A percentile compares a stretch with the other conserved stretches of the same genome.
phyloP scores from a whole-genome alignment of 768 basidiomycete species.

The Kwoniella pini region DNA sequence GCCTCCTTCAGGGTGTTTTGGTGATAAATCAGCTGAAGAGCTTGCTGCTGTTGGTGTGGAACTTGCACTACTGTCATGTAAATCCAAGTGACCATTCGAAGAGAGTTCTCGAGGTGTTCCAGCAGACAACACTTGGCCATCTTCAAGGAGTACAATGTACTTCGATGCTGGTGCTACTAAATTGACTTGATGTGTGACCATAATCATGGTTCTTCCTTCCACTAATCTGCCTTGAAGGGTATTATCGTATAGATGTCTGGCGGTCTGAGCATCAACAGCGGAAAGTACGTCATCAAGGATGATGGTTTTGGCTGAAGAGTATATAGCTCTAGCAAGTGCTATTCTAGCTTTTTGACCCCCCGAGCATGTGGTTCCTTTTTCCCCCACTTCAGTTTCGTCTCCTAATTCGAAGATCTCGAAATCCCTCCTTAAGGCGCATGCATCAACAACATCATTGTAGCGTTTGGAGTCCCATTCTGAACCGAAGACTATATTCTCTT shows the following conservation, averaged over 20 bases:
- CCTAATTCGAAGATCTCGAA: constrained; percentile 59
- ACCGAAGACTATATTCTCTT: constrained; percentile 51
- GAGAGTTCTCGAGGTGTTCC: constrained; percentile 41
- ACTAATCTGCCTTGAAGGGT: constrained; percentile 36
- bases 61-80: constrained; percentile 17
- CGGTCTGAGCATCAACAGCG: constrained; percentile 53
- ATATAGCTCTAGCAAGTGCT: constrained; percentile 49
- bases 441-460: constrained; percentile 46
- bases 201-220: constrained; percentile 42
- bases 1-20: constrained; percentile 1
- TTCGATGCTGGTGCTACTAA: constrained; percentile 48
- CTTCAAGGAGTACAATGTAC: constrained; percentile 48
- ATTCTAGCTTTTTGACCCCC: constrained; percentile 52
- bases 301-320: constrained; percentile 48
- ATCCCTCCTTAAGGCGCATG: constrained; percentile 50
- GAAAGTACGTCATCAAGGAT: constrained; percentile 52
- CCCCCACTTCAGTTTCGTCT: constrained; percentile 52
- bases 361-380: constrained; percentile 53
- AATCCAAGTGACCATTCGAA: constrained; percentile 34
- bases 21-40: constrained; percentile 13
- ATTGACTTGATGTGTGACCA: constrained; percentile 54
- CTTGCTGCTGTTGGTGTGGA: constrained; percentile 10
- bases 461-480: constrained; percentile 45
- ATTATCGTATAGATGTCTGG: constrained; percentile 46
- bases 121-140: constrained; percentile 37